Evolutionary conservation across 148 eudicot genomes (phyloP), one percentile per base, ranked within the genome.

Genomic region (Chenopodium album): DNA sequence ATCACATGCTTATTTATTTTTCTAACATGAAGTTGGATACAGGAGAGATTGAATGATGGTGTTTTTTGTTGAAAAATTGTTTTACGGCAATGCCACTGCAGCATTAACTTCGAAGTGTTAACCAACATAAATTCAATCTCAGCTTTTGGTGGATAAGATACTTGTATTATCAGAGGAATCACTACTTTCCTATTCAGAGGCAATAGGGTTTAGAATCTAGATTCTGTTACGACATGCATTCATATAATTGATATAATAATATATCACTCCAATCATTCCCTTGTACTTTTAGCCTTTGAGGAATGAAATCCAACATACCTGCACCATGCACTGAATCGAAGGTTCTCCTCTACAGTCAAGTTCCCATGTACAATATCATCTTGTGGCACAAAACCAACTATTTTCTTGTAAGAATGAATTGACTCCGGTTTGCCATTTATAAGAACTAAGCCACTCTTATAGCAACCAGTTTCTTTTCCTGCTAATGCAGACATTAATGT

Each of bases 291-390:
- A 73, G 60, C 17, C 23, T 34, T 23, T 68, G 59, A 79, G 52
- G n/a, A 46, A 63, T 71, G 37, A 62, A 79, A 59, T 70, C 46
- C 23, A 46, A 64, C 87, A 77, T 89, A 91, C 96, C 97, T 91
- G 90, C 94, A 92, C 76, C 87, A 88, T 64, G 97, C 97, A 82
- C 97, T 92, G 83, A 92, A 92, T 91, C 94, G 91, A 13, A 92
- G 85, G 84, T 92, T 92, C 87, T 92, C 97, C 85, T 91, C 94
- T 3, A 92, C 94, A 0, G 94, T 91, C 88, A 92, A 85, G 79
- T 92, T 90, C 75, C 97, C 97, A 84, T 92, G 94, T 76, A 92
- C 94, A 73, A 92, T 89, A 85, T 92, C 97, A 87, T 92, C 97
- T 82, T 92, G 97, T 63, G 97, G 97, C 76, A 92, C 97, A 92